Base-by-base conservation (phyloP, 2,329 filamentous ascomycete genomes). In the Colletotrichum caudatum region DNA sequence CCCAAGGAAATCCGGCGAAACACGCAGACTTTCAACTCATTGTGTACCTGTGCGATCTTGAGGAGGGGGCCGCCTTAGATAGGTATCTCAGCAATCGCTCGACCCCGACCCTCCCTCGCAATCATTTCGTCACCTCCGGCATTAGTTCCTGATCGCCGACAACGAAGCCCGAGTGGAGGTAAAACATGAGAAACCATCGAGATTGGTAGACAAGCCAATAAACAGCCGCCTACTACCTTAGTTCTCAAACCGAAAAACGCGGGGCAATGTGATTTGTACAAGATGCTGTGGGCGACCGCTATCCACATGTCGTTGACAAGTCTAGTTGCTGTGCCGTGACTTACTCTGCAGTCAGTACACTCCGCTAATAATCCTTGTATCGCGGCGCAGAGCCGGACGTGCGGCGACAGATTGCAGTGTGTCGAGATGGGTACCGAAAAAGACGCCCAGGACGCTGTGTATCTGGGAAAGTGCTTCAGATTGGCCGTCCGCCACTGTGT, bases 361-460 rank as follows among this genome's bases (percentile, higher is more conserved):
- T 60, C 54, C 46, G 56, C 66, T 20, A 26, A 26, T 48, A 50
- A 53, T 33, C 33, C 69, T 33, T 60, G 57, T 37, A 53, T 48
- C 39, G 59, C 59, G 60, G 65, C 46, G 54, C 69, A 48, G 39
- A 69, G 69, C 58, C 65, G 69, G 65, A 69, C 37, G 29, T 69
- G 59, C 39, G 65, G 59, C 35, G 63, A 26, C 23, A 59, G 41
- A 29, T 35, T 56, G 51, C 18, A 46, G 53, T 29, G 51, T 68
- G 37, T 37, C 54, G 46, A 26, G 29, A 29, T 51, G 18, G 26
- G 35, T 23, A 8, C 23, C 2, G n/a, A 14, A 39, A 26, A 18
- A 6, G 35, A 39, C 35, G 54, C n/a, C 11, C 5, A 54, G 26
- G 23, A 37, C 16, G 48, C 26, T 48, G 39, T 29, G 20, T 48